Evolutionary conservation across 106 monocot species (phyloP).

Genomic region (Triglochin maritima): DNA sequence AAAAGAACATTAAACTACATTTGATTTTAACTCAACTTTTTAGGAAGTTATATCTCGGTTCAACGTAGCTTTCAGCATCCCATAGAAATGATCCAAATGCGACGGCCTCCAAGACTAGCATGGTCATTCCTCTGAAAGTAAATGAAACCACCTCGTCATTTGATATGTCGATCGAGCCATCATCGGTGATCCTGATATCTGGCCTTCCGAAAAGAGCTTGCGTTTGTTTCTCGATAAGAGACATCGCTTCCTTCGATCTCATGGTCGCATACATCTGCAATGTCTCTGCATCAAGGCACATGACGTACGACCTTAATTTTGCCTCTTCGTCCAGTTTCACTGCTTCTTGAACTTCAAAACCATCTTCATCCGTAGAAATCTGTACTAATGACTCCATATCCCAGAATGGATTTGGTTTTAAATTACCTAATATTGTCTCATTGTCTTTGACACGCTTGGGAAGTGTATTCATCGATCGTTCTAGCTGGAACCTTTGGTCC

Average conservation of each 20-base stretch:
- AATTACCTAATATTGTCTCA: slow-evolving; percentile 29
- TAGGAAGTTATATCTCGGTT: slow-evolving; percentile 75
- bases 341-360: slow-evolving; percentile 25
- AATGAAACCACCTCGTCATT: slow-evolving; percentile 58
- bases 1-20: too few species aligned
- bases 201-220: slow-evolving; percentile 87
- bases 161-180: slow-evolving; percentile 53
- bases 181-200: slow-evolving; percentile 58
- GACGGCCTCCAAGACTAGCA: slow-evolving; percentile 76
- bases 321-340: slow-evolving; percentile 5
- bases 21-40: slow-evolving; percentile 14
- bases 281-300: slow-evolving; percentile 83
- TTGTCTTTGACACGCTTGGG: slow-evolving; percentile 9
- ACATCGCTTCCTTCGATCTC: slow-evolving; percentile 69
- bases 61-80: slow-evolving; percentile 77
- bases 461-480: slow-evolving; percentile 69
- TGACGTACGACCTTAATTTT: slow-evolving; percentile 64
- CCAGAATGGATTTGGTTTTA: slow-evolving; percentile 74
- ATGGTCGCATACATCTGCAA: slow-evolving; percentile 89
- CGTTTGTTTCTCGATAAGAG: slow-evolving; percentile 91
- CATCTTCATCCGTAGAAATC: slow-evolving; percentile 49
- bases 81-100: slow-evolving; percentile 89
- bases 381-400: slow-evolving; percentile 81
- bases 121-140: slow-evolving; percentile 47
- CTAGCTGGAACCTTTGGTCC: slow-evolving; percentile 81